phyloP scores from a whole-genome alignment of 2,329 filamentous ascomycete species.

The Lasiodiplodia theobromae region DNA sequence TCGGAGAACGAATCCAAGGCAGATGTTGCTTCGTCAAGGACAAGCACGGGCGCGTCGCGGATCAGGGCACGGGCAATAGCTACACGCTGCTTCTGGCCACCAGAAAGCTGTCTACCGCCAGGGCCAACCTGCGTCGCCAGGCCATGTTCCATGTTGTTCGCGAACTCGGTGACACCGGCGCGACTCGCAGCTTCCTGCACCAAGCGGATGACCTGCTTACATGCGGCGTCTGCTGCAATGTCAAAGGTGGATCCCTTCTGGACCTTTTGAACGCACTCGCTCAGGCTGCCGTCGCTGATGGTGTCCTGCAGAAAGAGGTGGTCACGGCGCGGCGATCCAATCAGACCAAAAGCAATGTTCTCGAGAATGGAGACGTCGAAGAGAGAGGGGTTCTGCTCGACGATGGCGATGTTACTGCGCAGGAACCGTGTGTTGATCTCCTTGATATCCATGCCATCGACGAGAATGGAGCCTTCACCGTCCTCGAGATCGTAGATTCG shows the following conservation, averaged over 20 bases:
- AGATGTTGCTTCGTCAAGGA: slow-evolving; percentile 42
- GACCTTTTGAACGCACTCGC: slow-evolving; percentile 31
- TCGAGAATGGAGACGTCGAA: slow-evolving; percentile 61
- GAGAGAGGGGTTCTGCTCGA: slow-evolving; percentile 61
- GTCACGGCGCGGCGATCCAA: slow-evolving; percentile 5
- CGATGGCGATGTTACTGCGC: slow-evolving; percentile 49
- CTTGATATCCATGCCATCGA: slow-evolving; percentile 49
- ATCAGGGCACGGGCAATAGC: slow-evolving; percentile 91
- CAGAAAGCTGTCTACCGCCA: slow-evolving; percentile 82
- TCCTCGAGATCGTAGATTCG: slow-evolving; percentile 50
- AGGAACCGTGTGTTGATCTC: slow-evolving; percentile 47
- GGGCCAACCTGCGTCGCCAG: slow-evolving; percentile 81
- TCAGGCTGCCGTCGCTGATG: background rate
- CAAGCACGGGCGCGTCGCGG: slow-evolving; percentile 84
- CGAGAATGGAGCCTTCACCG: slow-evolving; percentile 36
- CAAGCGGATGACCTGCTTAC: slow-evolving; percentile 7
- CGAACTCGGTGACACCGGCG: slow-evolving; percentile 16
- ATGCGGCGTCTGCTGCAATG: background rate
- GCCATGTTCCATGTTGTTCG: slow-evolving; percentile 51
- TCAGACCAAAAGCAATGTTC: slow-evolving; percentile 60
- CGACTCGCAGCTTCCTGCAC: slow-evolving; percentile 3
- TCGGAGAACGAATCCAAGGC: slow-evolving; percentile 49
- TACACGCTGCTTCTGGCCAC: slow-evolving; percentile 93
- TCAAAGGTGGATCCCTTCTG: slow-evolving; percentile 52
- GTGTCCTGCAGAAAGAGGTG: slow-evolving; percentile 1